Evolutionary conservation across 345 rosid species (phyloP), one percentile per base, ranked within the genome.

Genomic region (Eucalyptus grandis): DNA sequence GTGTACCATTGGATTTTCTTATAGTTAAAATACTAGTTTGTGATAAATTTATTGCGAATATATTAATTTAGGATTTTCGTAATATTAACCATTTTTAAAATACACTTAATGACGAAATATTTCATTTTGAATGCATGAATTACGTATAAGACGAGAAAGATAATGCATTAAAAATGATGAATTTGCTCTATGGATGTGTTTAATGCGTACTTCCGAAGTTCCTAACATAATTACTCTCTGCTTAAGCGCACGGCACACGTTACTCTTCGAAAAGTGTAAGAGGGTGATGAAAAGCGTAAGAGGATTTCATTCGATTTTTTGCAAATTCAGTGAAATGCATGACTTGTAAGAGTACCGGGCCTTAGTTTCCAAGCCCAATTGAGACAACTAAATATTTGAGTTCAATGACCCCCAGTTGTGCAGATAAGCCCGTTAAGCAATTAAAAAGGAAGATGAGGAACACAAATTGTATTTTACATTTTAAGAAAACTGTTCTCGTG

Each of bases 31-130:
- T n/a, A n/a, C n/a, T n/a, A n/a, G n/a, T n/a, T n/a, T n/a, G n/a
- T n/a, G n/a, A n/a, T n/a, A n/a, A n/a, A n/a, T 10, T 56, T 56
- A 5, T 8, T 0, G 1, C 1, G 4, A 19, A 21, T 4, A 0
- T 19, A 53, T 0, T 0, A 0, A 19, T 53, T 8, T 19, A 24
- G 0, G 6, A 9, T 56, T 56, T 56, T 56, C 30, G 0, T 56
- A 10, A 1, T 56, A 24, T 56, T 24, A 56, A 9, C 0, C 14
- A 77, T 40, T 77, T 40, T 40, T 14, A 8, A n/a, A n/a, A n/a
- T n/a, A 2, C 19, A n/a, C 10, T 22, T 77, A 37, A 34, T 16
- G 26, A 5, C 24, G 2, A 72, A 34, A 4, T 6, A 77, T 77
- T 21, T 40, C 27, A 21, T 77, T 77, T 77, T 21, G 9, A 40